Evolutionary conservation across 179 eudicot genomes (phyloP), one percentile per base, ranked within the genome.

Genomic region (Heliamphora pulchella): DNA sequence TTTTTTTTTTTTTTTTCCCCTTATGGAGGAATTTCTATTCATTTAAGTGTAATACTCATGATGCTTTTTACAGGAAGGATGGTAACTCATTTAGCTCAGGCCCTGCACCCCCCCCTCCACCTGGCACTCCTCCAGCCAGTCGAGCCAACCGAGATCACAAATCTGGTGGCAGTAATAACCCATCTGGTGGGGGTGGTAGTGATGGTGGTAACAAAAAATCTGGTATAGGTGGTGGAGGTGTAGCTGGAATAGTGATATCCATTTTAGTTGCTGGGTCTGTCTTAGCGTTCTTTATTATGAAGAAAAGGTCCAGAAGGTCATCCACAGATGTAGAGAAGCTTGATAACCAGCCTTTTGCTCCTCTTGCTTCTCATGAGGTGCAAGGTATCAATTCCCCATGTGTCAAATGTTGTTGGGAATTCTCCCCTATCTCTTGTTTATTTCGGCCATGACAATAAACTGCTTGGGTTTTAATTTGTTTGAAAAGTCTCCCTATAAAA

Each of bases 41-140:
- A 79, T 73, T 39, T 63, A 74, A 75, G 72, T 65, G 46, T 72
- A 74, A 80, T 50, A 73, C 61, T 41, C 59, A 20, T 80, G 62
- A 65, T 80, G 61, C 71, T 77, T 59, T 59, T 83, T 4, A 84
- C 90, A 96, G 99, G 79, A 87, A 80, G 77, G 88, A 76, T 75
- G 99, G 99, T 70, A 93, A 96, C 86, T 84, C 88, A n/a, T 92
- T 90, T 86, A 94, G 71, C 87, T 84, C 94, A 17, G 98, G 99
- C 61, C 87, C 94, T 64, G 92, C 98, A 74, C 99, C 99, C 74
- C 99, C 99, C 39, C 91, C 99, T 83, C 98, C 98, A 81, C 97
- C 99, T 71, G 94, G 99, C 80, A 87, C 89, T 3, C 90, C 94
- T 39, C 97, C 86, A 66, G 81, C 82, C 69, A 83, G 76, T 65